Conservation (phyloP, 306 rosid species). For the Betula pendula region DNA sequence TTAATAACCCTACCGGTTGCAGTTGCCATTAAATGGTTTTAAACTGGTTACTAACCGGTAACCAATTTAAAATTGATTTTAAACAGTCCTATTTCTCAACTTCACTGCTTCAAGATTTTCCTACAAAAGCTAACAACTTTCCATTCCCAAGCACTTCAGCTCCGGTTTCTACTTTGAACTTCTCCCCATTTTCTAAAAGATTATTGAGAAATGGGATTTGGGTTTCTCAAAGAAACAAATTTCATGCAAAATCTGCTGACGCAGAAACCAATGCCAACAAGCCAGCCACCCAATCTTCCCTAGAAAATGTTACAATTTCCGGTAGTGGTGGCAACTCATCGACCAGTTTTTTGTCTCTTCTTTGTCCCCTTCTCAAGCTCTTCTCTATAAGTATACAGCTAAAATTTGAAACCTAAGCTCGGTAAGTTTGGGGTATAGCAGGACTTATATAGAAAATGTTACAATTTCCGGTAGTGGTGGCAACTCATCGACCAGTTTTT, state of each 20-base stretch:
- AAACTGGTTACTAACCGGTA: too few relatives aligned
- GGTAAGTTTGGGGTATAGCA: too few relatives aligned
- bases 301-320: slow-evolving; percentile 10
- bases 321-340: slow-evolving; percentile 32
- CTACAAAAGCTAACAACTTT: not conserved
- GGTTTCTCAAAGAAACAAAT: slow-evolving; percentile 34
- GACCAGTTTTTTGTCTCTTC: slow-evolving; percentile 56
- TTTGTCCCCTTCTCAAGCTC: slow-evolving; percentile 78
- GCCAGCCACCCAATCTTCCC: slow-evolving; percentile 11
- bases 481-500: slow-evolving; percentile 44
- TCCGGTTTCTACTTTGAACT: slow-evolving; percentile 20
- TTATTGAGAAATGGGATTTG: slow-evolving; percentile 20
- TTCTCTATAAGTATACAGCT: slow-evolving; percentile 49
- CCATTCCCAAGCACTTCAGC: slow-evolving; percentile 22
- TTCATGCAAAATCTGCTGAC: slow-evolving; percentile 41
- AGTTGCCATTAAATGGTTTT: too few relatives aligned
- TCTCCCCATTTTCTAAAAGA: slow-evolving; percentile 17
- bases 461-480: slow-evolving; percentile 19
- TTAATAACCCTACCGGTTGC: too few relatives aligned
- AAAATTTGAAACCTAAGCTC: not conserved
- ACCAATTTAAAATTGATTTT: too few relatives aligned
- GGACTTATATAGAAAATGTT: too few relatives aligned
- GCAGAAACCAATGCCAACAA: slow-evolving; percentile 33
- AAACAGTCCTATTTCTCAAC: slow-evolving; percentile 14
- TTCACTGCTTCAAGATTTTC: not conserved